A percentile compares a stretch with the other conserved stretches of the same genome.
These are phyloP conservation scores for Starmerella stigmatis DNA, from an alignment of 805 yeast species.

Conservation along the genomic window DNA sequence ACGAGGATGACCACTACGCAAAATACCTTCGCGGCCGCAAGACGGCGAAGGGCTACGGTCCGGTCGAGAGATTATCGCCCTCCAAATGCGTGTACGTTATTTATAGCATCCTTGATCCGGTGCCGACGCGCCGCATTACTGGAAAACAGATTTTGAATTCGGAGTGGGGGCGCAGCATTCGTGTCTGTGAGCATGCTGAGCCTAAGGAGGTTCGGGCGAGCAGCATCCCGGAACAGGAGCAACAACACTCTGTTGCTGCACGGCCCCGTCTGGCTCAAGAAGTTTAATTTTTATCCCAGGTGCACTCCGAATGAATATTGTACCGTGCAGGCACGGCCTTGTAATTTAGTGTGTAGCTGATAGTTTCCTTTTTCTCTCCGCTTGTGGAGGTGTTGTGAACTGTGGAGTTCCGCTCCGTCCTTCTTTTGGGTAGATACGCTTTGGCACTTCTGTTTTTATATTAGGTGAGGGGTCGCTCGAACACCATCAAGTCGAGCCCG, in stretches of 20 bases:
- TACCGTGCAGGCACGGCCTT: constrained; percentile 8
- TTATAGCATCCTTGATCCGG: constrained; percentile 86
- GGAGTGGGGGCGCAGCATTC: constrained; percentile 92
- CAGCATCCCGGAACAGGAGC: background rate
- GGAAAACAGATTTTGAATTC: constrained; percentile 80
- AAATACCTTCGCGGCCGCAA: constrained; percentile 69
- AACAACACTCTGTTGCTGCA: background rate
- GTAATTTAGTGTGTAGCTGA: background rate
- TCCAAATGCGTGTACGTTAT: constrained; percentile 88
- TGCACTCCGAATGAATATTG: background rate
- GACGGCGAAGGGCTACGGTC: constrained; percentile 79
- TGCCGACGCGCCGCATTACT: constrained; percentile 75
- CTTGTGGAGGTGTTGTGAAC: no score
- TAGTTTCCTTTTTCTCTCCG: no score
- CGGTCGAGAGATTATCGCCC: constrained; percentile 73
- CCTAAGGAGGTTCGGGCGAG: background rate
- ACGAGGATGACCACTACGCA: constrained; percentile 68
- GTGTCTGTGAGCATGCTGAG: constrained; percentile 63
- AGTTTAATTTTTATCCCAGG: background rate
- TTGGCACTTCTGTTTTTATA: no score
- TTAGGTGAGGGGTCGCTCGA: no score
- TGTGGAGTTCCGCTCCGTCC: no score
- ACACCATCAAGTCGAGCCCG: no score
- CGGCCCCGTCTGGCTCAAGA: constrained; percentile 1
- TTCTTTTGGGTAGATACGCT: no score